Evolutionary conservation across 1,284 basidiomycete species (phyloP).

Genomic region (Ceratobasidium sp.): DNA sequence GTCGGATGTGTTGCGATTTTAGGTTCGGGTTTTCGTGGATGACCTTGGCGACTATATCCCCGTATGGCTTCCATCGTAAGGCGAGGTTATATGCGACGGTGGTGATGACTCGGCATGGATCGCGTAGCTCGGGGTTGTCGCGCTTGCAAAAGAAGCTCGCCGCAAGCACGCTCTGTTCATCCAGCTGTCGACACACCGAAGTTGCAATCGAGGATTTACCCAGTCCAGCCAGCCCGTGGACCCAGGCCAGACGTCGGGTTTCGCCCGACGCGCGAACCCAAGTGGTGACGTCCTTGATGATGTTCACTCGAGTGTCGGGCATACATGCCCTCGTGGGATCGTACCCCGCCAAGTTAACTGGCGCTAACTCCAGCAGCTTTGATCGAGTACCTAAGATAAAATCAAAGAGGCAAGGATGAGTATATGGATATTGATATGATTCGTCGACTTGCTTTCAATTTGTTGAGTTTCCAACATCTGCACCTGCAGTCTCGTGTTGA

Average conservation of each 20-base stretch:
- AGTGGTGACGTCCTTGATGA: neutral
- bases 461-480: neutral
- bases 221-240: constrained; percentile 52
- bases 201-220: constrained; percentile 52
- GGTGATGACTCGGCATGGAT: too few species aligned
- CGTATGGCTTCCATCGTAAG: neutral
- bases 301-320: neutral
- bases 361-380: neutral
- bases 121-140: too few species aligned
- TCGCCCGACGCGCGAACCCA: neutral
- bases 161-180: constrained; percentile 49
- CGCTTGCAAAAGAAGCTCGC: constrained; percentile 56
- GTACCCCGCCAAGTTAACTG: neutral
- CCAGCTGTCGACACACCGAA: constrained; percentile 49
- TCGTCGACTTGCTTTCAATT: too few species aligned
- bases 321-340: neutral
- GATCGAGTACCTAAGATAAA: neutral
- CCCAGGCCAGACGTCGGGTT: constrained; percentile 45
- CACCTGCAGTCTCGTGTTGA: neutral
- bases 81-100: too few species aligned
- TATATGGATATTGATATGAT: too few species aligned
- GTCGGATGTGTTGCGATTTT: neutral
- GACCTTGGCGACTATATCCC: neutral
- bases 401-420: too few species aligned
- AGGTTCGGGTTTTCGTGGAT: neutral